phyloP scores from a whole-genome alignment of 805 yeast species.

The Debaryomyces maramus region DNA sequence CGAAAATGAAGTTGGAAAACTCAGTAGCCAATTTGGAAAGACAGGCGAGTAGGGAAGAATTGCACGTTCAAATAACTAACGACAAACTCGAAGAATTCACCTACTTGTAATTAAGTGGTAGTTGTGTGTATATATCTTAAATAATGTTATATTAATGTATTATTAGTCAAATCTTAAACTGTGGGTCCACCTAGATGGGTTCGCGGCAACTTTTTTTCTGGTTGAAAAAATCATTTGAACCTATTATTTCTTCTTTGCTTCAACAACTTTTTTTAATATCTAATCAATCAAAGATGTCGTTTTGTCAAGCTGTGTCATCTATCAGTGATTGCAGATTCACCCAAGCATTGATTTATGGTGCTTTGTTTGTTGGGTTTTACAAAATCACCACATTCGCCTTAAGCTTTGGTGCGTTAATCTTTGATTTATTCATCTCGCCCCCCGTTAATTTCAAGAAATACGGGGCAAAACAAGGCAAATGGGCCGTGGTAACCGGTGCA shows the following conservation, averaged over 20 bases:
- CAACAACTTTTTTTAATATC: constrained; percentile 1
- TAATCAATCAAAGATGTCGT: constrained; percentile 7
- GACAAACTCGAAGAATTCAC: constrained; percentile 54
- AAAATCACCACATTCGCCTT: constrained; percentile 54
- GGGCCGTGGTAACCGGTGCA: constrained; percentile 98
- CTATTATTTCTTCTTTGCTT: neutral
- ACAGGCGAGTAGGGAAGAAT: constrained; percentile 31
- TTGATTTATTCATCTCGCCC: constrained; percentile 66
- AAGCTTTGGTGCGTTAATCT: constrained; percentile 52
- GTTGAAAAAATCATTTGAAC: neutral
- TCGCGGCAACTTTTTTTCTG: neutral
- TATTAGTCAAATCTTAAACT: neutral
- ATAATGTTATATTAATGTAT: constrained; percentile 2
- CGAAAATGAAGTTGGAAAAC: constrained; percentile 20
- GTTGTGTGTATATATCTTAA: constrained; percentile 3
- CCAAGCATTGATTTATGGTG: constrained; percentile 22
- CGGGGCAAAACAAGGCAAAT: constrained; percentile 70
- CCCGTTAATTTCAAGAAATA: constrained; percentile 60
- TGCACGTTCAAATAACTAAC: constrained; percentile 37
- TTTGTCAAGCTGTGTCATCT: constrained; percentile 11
- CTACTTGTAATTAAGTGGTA: constrained; percentile 24
- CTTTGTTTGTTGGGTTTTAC: constrained; percentile 61
- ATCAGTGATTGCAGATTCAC: constrained; percentile 11
- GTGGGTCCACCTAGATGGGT: neutral
- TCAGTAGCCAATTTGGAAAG: constrained; percentile 18